A percentile compares a stretch with the other conserved stretches of the same genome.
These are phyloP conservation scores for Afroboletus lepidellus DNA, from an alignment of 1,284 basidiomycete genomes.

Conservation along the genomic window DNA sequence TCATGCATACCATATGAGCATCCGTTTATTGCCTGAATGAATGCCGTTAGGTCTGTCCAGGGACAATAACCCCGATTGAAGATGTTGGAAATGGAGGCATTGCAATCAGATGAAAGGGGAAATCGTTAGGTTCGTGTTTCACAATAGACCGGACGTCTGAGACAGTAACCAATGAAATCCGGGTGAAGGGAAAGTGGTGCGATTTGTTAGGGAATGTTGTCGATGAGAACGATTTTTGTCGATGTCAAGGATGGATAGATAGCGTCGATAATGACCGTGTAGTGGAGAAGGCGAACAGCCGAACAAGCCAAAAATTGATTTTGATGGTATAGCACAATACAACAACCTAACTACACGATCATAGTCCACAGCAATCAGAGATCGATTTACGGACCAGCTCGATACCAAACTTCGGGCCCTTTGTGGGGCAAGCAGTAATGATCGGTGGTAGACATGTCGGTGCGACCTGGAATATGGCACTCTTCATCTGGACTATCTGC, in stretches of 20 bases:
- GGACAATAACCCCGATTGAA: background rate
- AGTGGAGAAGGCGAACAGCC: background rate
- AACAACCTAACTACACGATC: background rate
- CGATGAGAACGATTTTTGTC: background rate
- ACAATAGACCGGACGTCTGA: background rate
- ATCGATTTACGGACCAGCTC: constrained; percentile 57
- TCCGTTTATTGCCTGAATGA: background rate
- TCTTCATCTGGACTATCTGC: constrained; percentile 30
- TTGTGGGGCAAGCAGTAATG: constrained; percentile 46
- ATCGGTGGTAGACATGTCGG: constrained; percentile 65
- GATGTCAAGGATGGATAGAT: background rate
- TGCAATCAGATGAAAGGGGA: background rate
- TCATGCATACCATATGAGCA: background rate
- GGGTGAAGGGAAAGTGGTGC: background rate
- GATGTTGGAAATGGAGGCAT: background rate
- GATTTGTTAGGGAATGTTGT: constrained; percentile 4
- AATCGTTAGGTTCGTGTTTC: constrained; percentile 1
- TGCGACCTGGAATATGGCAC: constrained; percentile 42
- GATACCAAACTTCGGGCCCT: constrained; percentile 52
- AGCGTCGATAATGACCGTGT: background rate
- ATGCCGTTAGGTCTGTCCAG: constrained; percentile 4
- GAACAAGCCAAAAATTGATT: background rate
- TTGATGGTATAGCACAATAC: background rate
- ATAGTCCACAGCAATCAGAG: constrained; percentile 47
- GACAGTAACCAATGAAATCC: background rate